phyloP scores from a whole-genome alignment of 2,329 filamentous ascomycete species.

The Knoxdaviesia proteae region DNA sequence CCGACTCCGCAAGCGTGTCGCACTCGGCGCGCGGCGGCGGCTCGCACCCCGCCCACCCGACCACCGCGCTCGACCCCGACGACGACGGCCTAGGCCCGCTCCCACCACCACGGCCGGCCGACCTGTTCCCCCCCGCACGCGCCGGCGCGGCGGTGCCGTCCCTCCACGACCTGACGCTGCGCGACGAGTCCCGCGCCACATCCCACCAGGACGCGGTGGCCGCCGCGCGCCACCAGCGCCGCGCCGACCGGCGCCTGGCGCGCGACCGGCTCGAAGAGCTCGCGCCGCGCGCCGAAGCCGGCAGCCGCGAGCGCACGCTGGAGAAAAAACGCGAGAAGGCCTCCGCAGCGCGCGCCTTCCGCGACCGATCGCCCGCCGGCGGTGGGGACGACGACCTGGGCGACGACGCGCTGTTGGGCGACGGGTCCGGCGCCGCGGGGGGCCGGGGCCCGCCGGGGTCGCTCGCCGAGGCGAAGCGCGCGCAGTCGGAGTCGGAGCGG shows the following conservation, averaged over 20 bases:
- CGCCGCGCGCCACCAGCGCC: conserved; percentile 39
- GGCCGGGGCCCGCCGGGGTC: conserved; percentile 9
- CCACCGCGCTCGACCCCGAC: conserved; percentile 10
- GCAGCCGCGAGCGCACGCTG: conserved; percentile 61
- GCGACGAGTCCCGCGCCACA: conserved; percentile 26
- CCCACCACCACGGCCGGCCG: conserved; percentile 7
- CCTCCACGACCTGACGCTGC: conserved; percentile 50
- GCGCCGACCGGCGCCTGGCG: conserved; percentile 41
- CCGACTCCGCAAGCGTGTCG: not conserved
- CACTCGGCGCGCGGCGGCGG: too few species aligned
- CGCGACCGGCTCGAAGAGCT: conserved; percentile 63
- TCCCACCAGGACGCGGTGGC: conserved; percentile 23
- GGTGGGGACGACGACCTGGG: conserved; percentile 30
- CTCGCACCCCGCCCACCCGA: not conserved
- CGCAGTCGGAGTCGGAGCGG: conserved; percentile 42
- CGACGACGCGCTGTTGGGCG: conserved; percentile 63
- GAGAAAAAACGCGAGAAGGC: conserved; percentile 63
- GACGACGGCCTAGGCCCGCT: conserved; percentile 15
- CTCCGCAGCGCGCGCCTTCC: conserved; percentile 42
- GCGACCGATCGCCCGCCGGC: conserved; percentile 42
- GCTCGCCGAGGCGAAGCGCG: conserved; percentile 46
- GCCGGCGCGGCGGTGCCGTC: conserved; percentile 45
- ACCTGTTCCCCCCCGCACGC: conserved; percentile 8
- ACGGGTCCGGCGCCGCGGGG: conserved; percentile 19
- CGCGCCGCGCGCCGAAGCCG: conserved; percentile 61